Conservation (phyloP, 495 filamentous ascomycete species). For the Pseudomonodictys pantanalensis region DNA sequence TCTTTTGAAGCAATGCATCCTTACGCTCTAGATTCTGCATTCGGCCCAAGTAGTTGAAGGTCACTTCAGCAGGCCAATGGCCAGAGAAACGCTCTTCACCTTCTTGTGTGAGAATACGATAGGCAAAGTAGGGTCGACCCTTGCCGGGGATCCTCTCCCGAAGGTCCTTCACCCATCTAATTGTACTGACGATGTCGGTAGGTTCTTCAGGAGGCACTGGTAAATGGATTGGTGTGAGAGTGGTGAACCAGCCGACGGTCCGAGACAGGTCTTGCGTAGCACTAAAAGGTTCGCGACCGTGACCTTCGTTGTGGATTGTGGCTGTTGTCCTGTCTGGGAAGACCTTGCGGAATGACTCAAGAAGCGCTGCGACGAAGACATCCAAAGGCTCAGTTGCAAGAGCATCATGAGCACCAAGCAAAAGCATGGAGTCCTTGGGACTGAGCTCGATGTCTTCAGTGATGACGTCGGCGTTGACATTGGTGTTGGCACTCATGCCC, state of each 20-base stretch:
- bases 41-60: constrained; percentile 67
- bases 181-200: constrained; percentile 30
- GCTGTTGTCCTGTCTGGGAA: constrained; percentile 27
- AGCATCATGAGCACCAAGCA: constrained; percentile 25
- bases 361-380: constrained; percentile 38
- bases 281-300: constrained; percentile 38
- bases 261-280: constrained; percentile 34
- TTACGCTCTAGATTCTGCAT: constrained; percentile 61
- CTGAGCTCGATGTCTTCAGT: constrained; percentile 26
- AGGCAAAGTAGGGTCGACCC: constrained; percentile 38
- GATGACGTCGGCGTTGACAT: constrained; percentile 30
- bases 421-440: constrained; percentile 18
- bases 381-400: constrained; percentile 34
- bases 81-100: constrained; percentile 44
- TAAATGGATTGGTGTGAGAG: constrained; percentile 32
- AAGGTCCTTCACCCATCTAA: constrained; percentile 34
- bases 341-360: constrained; percentile 40
- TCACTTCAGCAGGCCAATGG: constrained; percentile 65
- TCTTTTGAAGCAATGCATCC: constrained; percentile 59
- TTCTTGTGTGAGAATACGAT: constrained; percentile 49
- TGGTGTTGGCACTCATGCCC: constrained; percentile 26
- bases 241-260: constrained; percentile 42
- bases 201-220: constrained; percentile 26
- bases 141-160: constrained; percentile 25
- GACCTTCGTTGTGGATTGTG: constrained; percentile 39